Conservation (phyloP, 768 basidiomycete genomes). For the Hortiboletus flavorubellus region DNA sequence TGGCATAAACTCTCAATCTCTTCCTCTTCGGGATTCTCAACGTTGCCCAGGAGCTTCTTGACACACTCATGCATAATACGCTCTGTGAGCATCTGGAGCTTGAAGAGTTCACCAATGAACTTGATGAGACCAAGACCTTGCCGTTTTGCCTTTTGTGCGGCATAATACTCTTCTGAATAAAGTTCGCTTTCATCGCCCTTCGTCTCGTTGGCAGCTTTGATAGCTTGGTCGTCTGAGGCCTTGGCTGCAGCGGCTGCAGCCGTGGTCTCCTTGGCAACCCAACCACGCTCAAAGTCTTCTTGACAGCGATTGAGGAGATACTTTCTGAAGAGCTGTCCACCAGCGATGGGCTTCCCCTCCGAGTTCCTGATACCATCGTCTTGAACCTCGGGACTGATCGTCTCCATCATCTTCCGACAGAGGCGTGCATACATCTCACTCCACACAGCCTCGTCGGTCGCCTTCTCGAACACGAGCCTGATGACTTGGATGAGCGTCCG, state of each 20-base stretch:
- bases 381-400: conserved; percentile 81
- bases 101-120: conserved; percentile 98
- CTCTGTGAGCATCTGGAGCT: conserved; percentile 97
- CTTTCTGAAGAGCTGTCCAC: conserved; percentile 94
- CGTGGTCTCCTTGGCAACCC: conserved; percentile 85
- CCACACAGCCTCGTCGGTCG: conserved; percentile 93
- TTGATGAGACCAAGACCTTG: conserved; percentile 95
- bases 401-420: conserved; percentile 94
- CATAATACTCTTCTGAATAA: conserved; percentile 95
- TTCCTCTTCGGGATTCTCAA: conserved; percentile 95
- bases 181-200: conserved; percentile 62
- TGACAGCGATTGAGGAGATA: conserved; percentile 96
- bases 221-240: conserved; percentile 80
- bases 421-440: conserved; percentile 97
- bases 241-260: conserved; percentile 84
- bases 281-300: conserved; percentile 96
- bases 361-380: conserved; percentile 80
- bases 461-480: conserved; percentile 94
- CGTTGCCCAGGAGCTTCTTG: conserved; percentile 90
- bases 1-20: conserved; percentile 97
- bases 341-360: conserved; percentile 87
- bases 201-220: conserved; percentile 63
- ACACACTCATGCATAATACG: conserved; percentile 99
- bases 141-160: conserved; percentile 95
- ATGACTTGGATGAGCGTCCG: conserved; percentile 95